A percentile compares a stretch with the other conserved stretches of the same genome.
Conservation (phyloP, 2,329 filamentous ascomycete genomes). For the Proliferodiscus dingleyae region DNA sequence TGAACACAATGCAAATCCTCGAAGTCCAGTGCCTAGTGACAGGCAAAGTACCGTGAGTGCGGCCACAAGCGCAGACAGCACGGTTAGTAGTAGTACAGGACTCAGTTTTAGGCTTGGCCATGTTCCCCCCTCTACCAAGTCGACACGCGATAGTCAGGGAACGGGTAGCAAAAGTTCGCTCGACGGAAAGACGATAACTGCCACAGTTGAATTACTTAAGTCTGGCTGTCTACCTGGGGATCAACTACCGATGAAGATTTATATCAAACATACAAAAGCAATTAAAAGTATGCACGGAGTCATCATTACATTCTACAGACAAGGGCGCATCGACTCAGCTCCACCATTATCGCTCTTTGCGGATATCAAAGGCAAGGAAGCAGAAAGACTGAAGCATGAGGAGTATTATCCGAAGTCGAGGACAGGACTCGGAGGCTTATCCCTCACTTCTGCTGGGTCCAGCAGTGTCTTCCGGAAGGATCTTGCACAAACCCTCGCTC, state of each 20-base stretch:
- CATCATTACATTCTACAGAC: slow-evolving; percentile 86
- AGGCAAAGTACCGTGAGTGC: slow-evolving; percentile 65
- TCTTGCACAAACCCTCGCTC: slow-evolving; percentile 80
- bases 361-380: slow-evolving; percentile 52
- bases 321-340: slow-evolving; percentile 81
- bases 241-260: slow-evolving; percentile 71
- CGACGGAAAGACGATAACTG: slow-evolving; percentile 77
- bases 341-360: slow-evolving; percentile 49
- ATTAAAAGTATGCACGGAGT: slow-evolving; percentile 90
- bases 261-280: slow-evolving; percentile 80
- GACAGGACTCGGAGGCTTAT: slow-evolving; percentile 80
- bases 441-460: slow-evolving; percentile 78
- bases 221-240: slow-evolving; percentile 86
- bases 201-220: slow-evolving; percentile 75
- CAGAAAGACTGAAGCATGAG: slow-evolving; percentile 61
- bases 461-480: slow-evolving; percentile 96
- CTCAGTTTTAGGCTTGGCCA: slow-evolving; percentile 40
- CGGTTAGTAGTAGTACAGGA: slow-evolving; percentile 33
- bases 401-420: slow-evolving; percentile 84
- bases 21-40: slow-evolving; percentile 45
- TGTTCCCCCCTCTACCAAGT: slow-evolving; percentile 33
- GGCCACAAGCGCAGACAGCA: slow-evolving; percentile 67
- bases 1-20: slow-evolving; percentile 40
- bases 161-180: slow-evolving; percentile 47
- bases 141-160: slow-evolving; percentile 42